Evolutionary conservation across 1,284 basidiomycete genomes (phyloP), one percentile per base, ranked within the genome.

Genomic region (Neotropicomus parvogracilis): DNA sequence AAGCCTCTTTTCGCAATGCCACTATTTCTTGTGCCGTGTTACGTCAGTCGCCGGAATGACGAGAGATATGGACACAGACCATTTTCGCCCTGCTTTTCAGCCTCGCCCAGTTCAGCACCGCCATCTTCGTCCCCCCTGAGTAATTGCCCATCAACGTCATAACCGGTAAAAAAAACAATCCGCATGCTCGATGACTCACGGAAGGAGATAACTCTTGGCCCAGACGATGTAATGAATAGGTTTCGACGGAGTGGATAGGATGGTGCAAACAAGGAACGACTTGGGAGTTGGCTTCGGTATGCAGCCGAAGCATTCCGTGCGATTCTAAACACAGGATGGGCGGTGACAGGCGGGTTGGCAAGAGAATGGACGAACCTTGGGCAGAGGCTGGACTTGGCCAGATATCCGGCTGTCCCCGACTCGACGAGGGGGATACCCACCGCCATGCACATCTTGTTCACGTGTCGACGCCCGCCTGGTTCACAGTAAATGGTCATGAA

Each of bases 161-260:
- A 41, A 46, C n/a, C 44, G 34, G 3, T 2, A 11, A n/a, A 29
- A 28, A 31, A 34, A 3, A n/a, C 4, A 4, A 24, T 11, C 4
- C 3, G 13, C 9, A 3, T 13, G 19, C 21, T n/a, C 19, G 13
- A 27, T 16, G n/a, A 71, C 86, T 65, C 58, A 93, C 93, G 86
- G 84, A 57, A 99, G 83, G n/a, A 99, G 83, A 72, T 98, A 99
- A 58, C 84, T 95, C 69, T 99, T 99, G 27, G 92, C 94, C 97
- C 97, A 99, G 0, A 98, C 95, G 48, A 99, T 98, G 64, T 95
- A 99, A 64, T 99, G 97, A 41, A 99, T 97, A 0, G 97, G 94
- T 54, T 95, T 92, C 46, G 90, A 94, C 0, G 97, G 97, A 0
- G 97, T 99, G 2, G 93, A 94, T 39, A 97, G 87, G 59, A 99